Percentiles rank a stretch among this genome's conserved stretches.
These are phyloP conservation scores for Syncephalastrum monosporum DNA, from an alignment of 371 early-diverging fungal genomes.

Conservation along the genomic window DNA sequence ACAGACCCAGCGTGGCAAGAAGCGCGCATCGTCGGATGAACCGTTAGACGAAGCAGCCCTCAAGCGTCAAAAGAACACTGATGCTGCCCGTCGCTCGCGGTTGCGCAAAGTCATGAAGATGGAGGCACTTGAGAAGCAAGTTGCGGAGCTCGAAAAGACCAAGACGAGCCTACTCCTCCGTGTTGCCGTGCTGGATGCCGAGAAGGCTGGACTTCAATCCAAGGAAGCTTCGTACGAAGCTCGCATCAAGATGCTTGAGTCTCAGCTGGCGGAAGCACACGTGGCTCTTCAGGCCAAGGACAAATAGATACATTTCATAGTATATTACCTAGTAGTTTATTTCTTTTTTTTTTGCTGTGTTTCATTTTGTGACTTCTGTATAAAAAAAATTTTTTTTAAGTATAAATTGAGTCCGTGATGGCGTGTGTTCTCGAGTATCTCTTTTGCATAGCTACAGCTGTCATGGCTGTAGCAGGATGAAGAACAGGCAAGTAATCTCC, in stretches of 20 bases:
- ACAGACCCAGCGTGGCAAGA: too few relatives aligned
- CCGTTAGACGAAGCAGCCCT: constrained; percentile 56
- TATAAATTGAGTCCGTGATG: too few relatives aligned
- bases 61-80: constrained; percentile 84
- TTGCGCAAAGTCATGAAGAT: constrained; percentile 77
- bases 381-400: too few relatives aligned
- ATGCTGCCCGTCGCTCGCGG: constrained; percentile 89
- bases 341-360: too few relatives aligned
- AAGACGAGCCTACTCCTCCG: constrained; percentile 58
- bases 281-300: too few relatives aligned
- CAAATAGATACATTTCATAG: too few relatives aligned
- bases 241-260: constrained; percentile 61
- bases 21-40: not conserved
- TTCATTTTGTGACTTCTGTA: too few relatives aligned
- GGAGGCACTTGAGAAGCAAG: constrained; percentile 74
- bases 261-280: constrained; percentile 63
- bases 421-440: too few relatives aligned
- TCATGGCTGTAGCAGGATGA: too few relatives aligned
- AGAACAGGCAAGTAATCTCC: too few relatives aligned
- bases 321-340: too few relatives aligned
- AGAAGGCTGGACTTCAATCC: constrained; percentile 49
- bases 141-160: constrained; percentile 69
- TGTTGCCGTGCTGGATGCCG: constrained; percentile 68
- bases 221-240: constrained; percentile 61
- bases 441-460: too few relatives aligned